Percentiles rank a stretch among this genome's conserved stretches.
Evolutionary conservation across 108 stramenopile genomes (phyloP).

Genomic region (Cyclotella sp.): DNA sequence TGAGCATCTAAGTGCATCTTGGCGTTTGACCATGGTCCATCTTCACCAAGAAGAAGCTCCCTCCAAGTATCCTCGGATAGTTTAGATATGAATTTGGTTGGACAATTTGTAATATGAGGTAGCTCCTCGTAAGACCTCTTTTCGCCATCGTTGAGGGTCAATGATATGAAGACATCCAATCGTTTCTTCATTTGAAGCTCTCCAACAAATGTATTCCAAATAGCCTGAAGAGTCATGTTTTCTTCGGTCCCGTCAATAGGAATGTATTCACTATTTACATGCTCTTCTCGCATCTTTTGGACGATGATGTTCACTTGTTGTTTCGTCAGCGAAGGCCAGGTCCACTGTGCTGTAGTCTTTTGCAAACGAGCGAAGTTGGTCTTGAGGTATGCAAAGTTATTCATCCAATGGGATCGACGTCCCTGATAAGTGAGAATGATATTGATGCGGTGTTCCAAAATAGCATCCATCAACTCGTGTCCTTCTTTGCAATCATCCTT

Average conservation of each 20-base stretch:
- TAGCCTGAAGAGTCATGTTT: neutral
- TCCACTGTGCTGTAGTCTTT: neutral
- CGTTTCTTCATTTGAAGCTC: neutral
- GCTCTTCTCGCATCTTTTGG: neutral
- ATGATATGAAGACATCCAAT: constrained; percentile 14
- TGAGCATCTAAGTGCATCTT: neutral
- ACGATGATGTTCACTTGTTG: neutral
- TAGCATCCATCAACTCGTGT: constrained; percentile 19
- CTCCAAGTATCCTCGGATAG: constrained; percentile 23
- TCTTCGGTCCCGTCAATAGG: neutral
- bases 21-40: constrained; percentile 10
- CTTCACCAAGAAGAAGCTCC: constrained; percentile 28
- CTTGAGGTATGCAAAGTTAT: constrained; percentile 4
- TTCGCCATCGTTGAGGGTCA: neutral
- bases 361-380: constrained; percentile 3
- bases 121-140: neutral
- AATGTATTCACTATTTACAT: neutral
- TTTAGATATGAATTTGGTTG: neutral
- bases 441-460: constrained; percentile 22
- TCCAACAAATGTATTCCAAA: neutral
- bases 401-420: neutral
- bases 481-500: constrained; percentile 22
- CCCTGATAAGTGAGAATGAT: constrained; percentile 5
- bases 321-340: neutral
- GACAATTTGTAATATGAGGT: constrained; percentile 1